Conservation (phyloP, 495 filamentous ascomycete genomes). For the Aspergillus hancockii region DNA sequence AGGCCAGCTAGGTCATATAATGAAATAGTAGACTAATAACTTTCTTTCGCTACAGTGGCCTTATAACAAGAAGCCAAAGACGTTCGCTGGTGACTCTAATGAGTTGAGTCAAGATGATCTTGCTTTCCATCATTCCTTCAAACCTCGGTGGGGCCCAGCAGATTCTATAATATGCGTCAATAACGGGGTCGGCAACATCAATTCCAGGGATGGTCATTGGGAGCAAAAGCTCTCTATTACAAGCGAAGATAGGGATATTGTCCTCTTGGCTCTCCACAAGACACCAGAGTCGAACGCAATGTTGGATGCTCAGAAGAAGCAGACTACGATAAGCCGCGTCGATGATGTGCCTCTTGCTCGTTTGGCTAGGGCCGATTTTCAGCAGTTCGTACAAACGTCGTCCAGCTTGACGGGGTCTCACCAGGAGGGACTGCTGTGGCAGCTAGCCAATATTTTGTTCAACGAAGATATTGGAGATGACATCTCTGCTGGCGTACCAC, state of each 20-base stretch:
- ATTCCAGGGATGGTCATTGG: slow-evolving; percentile 34
- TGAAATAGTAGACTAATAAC: slow-evolving; percentile 39
- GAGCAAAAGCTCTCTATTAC: slow-evolving; percentile 37
- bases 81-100: slow-evolving; percentile 54
- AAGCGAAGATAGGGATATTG: slow-evolving; percentile 40
- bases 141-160: slow-evolving; percentile 76
- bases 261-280: slow-evolving; percentile 30
- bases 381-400: slow-evolving; percentile 36
- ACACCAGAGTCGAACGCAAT: slow-evolving; percentile 31
- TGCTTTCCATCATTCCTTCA: slow-evolving; percentile 64
- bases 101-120: slow-evolving; percentile 59
- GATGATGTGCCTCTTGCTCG: slow-evolving; percentile 44
- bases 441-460: slow-evolving; percentile 81
- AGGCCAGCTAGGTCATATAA: not conserved
- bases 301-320: slow-evolving; percentile 38
- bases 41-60: slow-evolving; percentile 72
- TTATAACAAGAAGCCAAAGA: slow-evolving; percentile 75
- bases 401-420: slow-evolving; percentile 26
- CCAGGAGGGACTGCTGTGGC: slow-evolving; percentile 45
- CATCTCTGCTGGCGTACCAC: slow-evolving; percentile 44
- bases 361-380: slow-evolving; percentile 33
- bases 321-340: slow-evolving; percentile 36
- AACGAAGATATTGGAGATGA: slow-evolving; percentile 61
- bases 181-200: slow-evolving; percentile 25
- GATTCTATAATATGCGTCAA: slow-evolving; percentile 68